These are phyloP conservation scores for Cyanodermella asteris DNA, from an alignment of 2,329 filamentous ascomycete genomes.

Conservation along the genomic window DNA sequence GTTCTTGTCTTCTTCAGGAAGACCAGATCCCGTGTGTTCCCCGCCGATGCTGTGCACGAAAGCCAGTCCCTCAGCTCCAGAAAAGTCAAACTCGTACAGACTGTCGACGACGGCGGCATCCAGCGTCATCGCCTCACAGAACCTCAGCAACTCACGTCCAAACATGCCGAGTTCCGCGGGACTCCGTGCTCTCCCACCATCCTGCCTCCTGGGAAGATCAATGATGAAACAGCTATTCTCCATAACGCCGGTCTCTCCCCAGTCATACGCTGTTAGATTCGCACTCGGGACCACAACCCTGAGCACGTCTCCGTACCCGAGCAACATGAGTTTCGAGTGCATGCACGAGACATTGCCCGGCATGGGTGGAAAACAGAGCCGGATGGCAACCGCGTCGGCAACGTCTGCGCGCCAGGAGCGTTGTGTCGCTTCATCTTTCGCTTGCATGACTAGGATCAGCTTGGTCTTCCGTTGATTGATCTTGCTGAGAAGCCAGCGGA, in stretches of 20 bases:
- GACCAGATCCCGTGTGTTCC: conserved; percentile 30
- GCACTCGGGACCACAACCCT: conserved; percentile 71
- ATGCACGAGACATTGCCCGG: conserved; percentile 47
- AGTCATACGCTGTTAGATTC: conserved; percentile 69
- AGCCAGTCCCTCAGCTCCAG: conserved; percentile 43
- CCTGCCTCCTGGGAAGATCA: conserved; percentile 47
- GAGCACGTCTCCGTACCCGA: conserved; percentile 55
- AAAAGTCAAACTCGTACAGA: conserved; percentile 62
- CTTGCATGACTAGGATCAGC: conserved; percentile 41
- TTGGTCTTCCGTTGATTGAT: conserved; percentile 38
- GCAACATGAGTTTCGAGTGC: conserved; percentile 84
- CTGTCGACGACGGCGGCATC: conserved; percentile 43
- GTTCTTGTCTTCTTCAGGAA: no score
- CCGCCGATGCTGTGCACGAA: conserved; percentile 63
- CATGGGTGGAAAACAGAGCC: conserved; percentile 66
- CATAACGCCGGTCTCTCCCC: conserved; percentile 67
- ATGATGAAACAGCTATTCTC: conserved; percentile 89
- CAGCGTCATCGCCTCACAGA: conserved; percentile 44
- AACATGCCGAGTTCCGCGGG: conserved; percentile 27
- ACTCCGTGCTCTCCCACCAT: conserved; percentile 9
- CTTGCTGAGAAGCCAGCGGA: conserved; percentile 56
- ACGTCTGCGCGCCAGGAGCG: conserved; percentile 18
- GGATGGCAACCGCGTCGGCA: conserved; percentile 29
- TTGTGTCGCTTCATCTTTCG: conserved; percentile 25
- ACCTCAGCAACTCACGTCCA: conserved; percentile 46